Conservation (phyloP, 805 yeast genomes). For the Kockiozyma suomiensis region DNA sequence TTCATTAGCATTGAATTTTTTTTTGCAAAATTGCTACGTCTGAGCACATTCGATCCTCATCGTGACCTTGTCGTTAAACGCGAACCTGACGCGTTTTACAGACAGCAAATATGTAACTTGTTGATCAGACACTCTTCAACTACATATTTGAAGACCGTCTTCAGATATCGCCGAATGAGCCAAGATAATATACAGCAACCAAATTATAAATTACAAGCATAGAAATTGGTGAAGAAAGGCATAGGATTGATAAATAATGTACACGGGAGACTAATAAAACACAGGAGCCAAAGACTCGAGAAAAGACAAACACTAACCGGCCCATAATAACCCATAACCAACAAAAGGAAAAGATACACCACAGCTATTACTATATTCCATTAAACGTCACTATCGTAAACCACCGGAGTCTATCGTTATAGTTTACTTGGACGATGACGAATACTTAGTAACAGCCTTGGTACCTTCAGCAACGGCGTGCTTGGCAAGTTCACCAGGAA, state of each 20-base stretch:
- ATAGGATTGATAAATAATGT: slow-evolving; percentile 21
- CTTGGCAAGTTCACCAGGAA: slow-evolving; percentile 98
- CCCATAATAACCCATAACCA: slow-evolving; percentile 32
- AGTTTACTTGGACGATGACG: slow-evolving; percentile 29
- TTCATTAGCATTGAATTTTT: no score
- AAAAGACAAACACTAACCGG: slow-evolving; percentile 13
- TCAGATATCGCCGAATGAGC: no score
- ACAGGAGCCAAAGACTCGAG: slow-evolving; percentile 24
- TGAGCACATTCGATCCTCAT: no score
- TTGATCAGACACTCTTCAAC: no score
- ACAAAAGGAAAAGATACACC: slow-evolving; percentile 29
- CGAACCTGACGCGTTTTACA: background rate
- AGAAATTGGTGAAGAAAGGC: background rate
- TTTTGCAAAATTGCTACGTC: no score
- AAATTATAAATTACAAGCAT: no score
- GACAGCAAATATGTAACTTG: background rate
- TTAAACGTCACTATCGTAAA: slow-evolving; percentile 13
- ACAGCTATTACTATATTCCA: slow-evolving; percentile 13
- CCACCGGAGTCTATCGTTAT: background rate
- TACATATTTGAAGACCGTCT: no score
- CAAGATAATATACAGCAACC: no score
- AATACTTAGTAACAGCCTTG: slow-evolving; percentile 37
- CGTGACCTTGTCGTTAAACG: background rate
- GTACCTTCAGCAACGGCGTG: slow-evolving; percentile 97
- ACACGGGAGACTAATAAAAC: slow-evolving; percentile 30